A percentile compares a stretch with the other conserved stretches of the same genome.
These are phyloP conservation scores for Panellus pusillus DNA, from an alignment of 768 basidiomycete species.

Conservation along the genomic window DNA sequence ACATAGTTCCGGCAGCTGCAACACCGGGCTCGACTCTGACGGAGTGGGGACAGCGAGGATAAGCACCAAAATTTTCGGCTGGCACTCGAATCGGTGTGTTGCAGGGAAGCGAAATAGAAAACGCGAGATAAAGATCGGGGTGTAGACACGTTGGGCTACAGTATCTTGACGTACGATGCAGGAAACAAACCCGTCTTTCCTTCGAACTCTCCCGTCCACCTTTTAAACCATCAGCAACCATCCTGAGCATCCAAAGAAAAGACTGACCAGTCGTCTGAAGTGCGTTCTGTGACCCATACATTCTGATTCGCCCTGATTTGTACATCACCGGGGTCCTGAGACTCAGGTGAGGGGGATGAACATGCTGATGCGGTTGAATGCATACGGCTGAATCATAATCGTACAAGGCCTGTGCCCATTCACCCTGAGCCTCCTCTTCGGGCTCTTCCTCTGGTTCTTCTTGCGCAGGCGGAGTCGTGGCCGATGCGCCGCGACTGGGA, in stretches of 20 bases:
- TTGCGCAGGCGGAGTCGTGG: constrained; percentile 32
- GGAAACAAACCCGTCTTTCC: constrained; percentile 62
- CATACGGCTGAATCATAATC: constrained; percentile 67
- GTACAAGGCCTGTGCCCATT: constrained; percentile 80
- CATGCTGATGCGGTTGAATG: not conserved
- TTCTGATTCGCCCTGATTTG: constrained; percentile 54
- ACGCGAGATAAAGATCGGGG: too few species aligned
- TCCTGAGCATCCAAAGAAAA: constrained; percentile 5
- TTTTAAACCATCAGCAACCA: constrained; percentile 25
- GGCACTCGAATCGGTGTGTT: too few species aligned
- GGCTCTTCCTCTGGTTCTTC: constrained; percentile 37
- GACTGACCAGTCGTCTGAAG: constrained; percentile 75
- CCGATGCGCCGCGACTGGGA: constrained; percentile 33
- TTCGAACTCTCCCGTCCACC: constrained; percentile 69
- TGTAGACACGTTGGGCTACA: constrained; percentile 32
- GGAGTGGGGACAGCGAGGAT: too few species aligned
- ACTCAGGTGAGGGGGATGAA: constrained; percentile 2
- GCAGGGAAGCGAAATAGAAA: too few species aligned
- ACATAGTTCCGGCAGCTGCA: too few species aligned
- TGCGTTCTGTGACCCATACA: constrained; percentile 62
- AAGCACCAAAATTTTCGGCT: too few species aligned
- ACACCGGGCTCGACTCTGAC: too few species aligned
- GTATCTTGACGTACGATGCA: constrained; percentile 65
- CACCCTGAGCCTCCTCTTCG: constrained; percentile 44
- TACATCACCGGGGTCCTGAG: constrained; percentile 70